Conservation (phyloP, 2,329 filamentous ascomycete species). For the Penicillium digitatum region DNA sequence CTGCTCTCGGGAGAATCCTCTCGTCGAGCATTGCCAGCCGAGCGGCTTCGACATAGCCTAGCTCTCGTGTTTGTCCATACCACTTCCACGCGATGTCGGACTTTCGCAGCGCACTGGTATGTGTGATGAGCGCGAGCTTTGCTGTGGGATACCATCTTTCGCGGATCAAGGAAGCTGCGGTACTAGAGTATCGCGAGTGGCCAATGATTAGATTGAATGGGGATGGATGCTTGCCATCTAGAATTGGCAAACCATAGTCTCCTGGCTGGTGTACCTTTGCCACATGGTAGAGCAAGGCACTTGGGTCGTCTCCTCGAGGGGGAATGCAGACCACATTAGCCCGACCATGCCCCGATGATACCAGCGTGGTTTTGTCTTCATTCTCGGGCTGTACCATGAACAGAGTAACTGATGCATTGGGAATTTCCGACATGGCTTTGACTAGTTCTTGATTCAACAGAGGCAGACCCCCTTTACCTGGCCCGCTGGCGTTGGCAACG, state of each 20-base stretch:
- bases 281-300: background rate
- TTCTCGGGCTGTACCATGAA: background rate
- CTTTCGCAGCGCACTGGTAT: background rate
- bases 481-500: background rate
- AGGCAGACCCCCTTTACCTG: background rate
- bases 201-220: conserved; percentile 1
- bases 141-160: conserved; percentile 1
- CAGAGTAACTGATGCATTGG: background rate
- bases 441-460: conserved; percentile 2
- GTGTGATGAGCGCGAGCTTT: background rate
- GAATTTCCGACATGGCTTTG: conserved; percentile 1
- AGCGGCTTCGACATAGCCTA: background rate
- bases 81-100: background rate
- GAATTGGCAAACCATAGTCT: background rate
- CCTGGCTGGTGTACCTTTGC: background rate
- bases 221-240: background rate
- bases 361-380: background rate
- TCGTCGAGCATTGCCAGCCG: conserved; percentile 1
- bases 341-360: background rate
- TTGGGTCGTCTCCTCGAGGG: background rate
- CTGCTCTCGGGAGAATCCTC: background rate
- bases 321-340: conserved; percentile 1
- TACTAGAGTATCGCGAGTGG: background rate
- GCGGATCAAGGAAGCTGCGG: background rate
- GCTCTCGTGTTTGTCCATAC: conserved; percentile 1